Conservation (phyloP, 768 basidiomycete genomes). For the Hypsizygus marmoreus region DNA sequence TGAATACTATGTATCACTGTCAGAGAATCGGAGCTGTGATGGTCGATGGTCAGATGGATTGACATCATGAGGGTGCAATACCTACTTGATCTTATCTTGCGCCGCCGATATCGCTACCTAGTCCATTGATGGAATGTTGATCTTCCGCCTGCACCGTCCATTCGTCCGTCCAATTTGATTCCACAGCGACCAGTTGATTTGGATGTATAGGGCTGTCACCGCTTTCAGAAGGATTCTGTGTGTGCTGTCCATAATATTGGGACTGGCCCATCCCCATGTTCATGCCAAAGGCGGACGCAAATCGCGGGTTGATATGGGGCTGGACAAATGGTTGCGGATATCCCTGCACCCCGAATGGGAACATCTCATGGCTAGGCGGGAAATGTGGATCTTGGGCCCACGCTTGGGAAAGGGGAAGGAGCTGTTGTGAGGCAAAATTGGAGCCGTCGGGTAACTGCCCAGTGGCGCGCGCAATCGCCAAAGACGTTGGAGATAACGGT, state of each 20-base stretch:
- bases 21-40: too few species aligned
- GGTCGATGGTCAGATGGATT: too few species aligned
- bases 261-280: slow-evolving; percentile 33
- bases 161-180: slow-evolving; percentile 35
- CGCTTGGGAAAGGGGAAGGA: slow-evolving; percentile 13
- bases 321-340: slow-evolving; percentile 46
- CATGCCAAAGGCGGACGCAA: slow-evolving; percentile 67
- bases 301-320: slow-evolving; percentile 84
- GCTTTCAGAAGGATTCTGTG: slow-evolving; percentile 15
- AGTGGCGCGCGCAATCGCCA: slow-evolving; percentile 46
- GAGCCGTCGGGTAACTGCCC: slow-evolving; percentile 37
- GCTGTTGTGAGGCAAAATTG: slow-evolving; percentile 14
- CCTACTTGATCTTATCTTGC: too few species aligned
- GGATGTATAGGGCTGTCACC: background rate
- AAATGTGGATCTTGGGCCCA: slow-evolving; percentile 17
- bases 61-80: too few species aligned
- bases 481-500: slow-evolving; percentile 45
- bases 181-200: slow-evolving; percentile 3
- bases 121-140: too few species aligned
- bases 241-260: slow-evolving; percentile 15
- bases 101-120: too few species aligned
- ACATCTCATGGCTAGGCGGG: slow-evolving; percentile 20
- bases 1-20: too few species aligned
- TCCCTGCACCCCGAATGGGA: slow-evolving; percentile 15
- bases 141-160: too few species aligned